Evolutionary conservation across 2,329 filamentous ascomycete species (phyloP).

Genomic region (Fusarium buharicum): DNA sequence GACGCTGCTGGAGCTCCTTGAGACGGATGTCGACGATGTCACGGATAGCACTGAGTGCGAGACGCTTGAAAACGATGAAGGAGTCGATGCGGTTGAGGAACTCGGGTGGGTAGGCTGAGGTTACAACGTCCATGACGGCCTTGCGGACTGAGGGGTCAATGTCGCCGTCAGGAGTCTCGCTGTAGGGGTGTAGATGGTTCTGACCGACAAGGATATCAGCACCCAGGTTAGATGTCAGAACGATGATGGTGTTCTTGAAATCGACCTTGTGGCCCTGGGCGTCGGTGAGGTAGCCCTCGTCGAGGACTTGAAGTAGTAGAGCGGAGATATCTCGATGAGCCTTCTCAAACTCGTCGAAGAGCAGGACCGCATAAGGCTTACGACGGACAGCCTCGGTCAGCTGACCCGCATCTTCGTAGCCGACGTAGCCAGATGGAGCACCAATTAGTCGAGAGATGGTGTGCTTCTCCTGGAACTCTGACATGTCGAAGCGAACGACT

Average conservation of each 20-base stretch:
- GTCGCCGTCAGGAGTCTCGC: slow-evolving; percentile 70
- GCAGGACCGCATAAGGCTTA: slow-evolving; percentile 92
- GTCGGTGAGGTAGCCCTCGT: slow-evolving; percentile 96
- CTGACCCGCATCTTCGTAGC: slow-evolving; percentile 96
- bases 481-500: slow-evolving; percentile 96
- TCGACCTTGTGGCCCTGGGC: slow-evolving; percentile 96
- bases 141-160: slow-evolving; percentile 78
- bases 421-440: slow-evolving; percentile 92
- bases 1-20: slow-evolving; percentile 80
- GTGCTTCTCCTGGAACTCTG: slow-evolving; percentile 96
- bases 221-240: slow-evolving; percentile 94
- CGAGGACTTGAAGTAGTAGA: slow-evolving; percentile 90
- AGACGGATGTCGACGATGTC: slow-evolving; percentile 96
- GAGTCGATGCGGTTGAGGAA: slow-evolving; percentile 97
- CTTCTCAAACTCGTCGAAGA: slow-evolving; percentile 99
- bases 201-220: slow-evolving; percentile 88
- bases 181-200: slow-evolving; percentile 71
- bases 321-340: slow-evolving; percentile 95
- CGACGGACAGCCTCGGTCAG: slow-evolving; percentile 93
- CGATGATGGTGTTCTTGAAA: slow-evolving; percentile 96
- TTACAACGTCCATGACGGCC: slow-evolving; percentile 89
- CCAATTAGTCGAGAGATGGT: slow-evolving; percentile 94
- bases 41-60: slow-evolving; percentile 79
- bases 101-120: slow-evolving; percentile 81
- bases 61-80: slow-evolving; percentile 93